Evolutionary conservation across 768 basidiomycete genomes (phyloP).

Genomic region (Suillus weaverae): DNA sequence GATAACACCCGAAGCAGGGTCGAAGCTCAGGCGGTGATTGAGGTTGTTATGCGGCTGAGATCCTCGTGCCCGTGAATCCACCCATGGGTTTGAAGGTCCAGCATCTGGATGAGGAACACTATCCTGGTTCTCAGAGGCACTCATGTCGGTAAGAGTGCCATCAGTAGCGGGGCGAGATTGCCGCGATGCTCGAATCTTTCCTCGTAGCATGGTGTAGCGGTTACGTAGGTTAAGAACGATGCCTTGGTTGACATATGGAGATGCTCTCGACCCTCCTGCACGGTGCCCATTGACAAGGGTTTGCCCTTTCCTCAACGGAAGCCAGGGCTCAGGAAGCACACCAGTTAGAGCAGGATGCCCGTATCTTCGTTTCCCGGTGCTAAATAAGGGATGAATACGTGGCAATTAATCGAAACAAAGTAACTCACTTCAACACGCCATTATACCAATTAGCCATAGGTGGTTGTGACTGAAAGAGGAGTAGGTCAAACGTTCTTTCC

Average conservation of each 20-base stretch:
- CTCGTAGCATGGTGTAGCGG: slow-evolving; percentile 56
- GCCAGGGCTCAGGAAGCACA: slow-evolving; percentile 90
- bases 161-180: slow-evolving; percentile 9
- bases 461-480: slow-evolving; percentile 72
- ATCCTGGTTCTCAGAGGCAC: slow-evolving; percentile 8
- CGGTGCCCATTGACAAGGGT: slow-evolving; percentile 58
- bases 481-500: not conserved
- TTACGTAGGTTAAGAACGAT: slow-evolving; percentile 83
- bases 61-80: slow-evolving; percentile 41
- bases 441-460: slow-evolving; percentile 95
- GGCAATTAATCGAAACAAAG: not conserved
- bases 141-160: slow-evolving; percentile 7
- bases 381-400: slow-evolving; percentile 29
- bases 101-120: slow-evolving; percentile 19
- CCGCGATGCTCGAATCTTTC: slow-evolving; percentile 24
- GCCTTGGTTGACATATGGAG: slow-evolving; percentile 52
- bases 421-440: slow-evolving; percentile 82
- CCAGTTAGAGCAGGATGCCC: slow-evolving; percentile 96
- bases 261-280: slow-evolving; percentile 35
- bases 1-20: slow-evolving; percentile 85
- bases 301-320: slow-evolving; percentile 85
- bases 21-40: slow-evolving; percentile 74
- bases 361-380: slow-evolving; percentile 93
- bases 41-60: slow-evolving; percentile 30
- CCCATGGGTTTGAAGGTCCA: slow-evolving; percentile 57